Evolutionary conservation across 768 basidiomycete genomes (phyloP), one percentile per base, ranked within the genome.

Genomic region (Lactarius pseudohatsudake): DNA sequence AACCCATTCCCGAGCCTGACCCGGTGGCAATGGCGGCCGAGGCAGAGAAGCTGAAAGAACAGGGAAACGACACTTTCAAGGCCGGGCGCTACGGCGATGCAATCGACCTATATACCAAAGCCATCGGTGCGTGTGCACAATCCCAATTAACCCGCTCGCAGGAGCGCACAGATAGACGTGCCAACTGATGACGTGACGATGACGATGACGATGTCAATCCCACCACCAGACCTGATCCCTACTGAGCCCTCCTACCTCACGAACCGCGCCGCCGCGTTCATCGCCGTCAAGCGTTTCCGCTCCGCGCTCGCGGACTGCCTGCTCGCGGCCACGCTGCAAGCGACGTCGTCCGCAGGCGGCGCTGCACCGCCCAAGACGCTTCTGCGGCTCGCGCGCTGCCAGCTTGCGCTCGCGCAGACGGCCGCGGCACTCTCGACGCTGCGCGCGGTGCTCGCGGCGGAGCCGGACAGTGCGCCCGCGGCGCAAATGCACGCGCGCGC

Each of bases 181-280:
- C 47, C 47, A 22, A 50, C 45, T 47, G 45, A 50, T n/a, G 22
- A 53, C 22, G 4, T 28, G 50, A 26, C 50, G 26, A 53, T 53
- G 50, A n/a, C 50, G 26, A 26, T 7, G 50, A 15, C 26, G 57
- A 28, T 18, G 26, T 28, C 47, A 22, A 43, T 7, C 58, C 32
- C 16, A n/a, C 22, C n/a, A 20, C 13, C 47, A 77, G 77, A 74
- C 10, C 62, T 75, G 15, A 65, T 69, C n/a, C 64, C 75, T 3
- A 69, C 71, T 1, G 90, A 94, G 75, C 86, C 92, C 0, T 82
- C 89, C 3, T 95, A 90, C 73, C 80, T 89, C 68, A 91, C 92
- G 0, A 96, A 96, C 75, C 86, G 93, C 34, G 93, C 94, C 0
- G 93, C 94, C 0, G 88, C 92, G 2, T 85, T 88, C 74, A 95